Percentiles rank a stretch among this genome's conserved stretches.
Evolutionary conservation across 192 early-diverging fungal genomes (phyloP).

Genomic region (Backusella australiensis): DNA sequence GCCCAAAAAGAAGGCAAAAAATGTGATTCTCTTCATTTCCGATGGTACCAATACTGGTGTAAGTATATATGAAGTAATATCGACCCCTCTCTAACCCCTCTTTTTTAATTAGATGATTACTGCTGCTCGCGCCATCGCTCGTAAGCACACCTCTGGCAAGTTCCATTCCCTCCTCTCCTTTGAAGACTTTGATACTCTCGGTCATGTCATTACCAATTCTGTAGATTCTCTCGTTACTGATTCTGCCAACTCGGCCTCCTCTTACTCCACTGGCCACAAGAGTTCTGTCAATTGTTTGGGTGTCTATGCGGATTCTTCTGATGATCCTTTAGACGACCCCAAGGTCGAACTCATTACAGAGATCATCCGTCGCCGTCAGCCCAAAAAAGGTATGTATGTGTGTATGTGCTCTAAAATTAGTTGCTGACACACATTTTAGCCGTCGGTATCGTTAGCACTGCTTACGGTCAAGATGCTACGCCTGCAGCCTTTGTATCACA

Average conservation of each 20-base stretch:
- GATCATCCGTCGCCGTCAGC: constrained; percentile 55
- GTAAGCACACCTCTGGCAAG: constrained; percentile 57
- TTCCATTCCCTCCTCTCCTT: constrained; percentile 40
- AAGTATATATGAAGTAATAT: background rate
- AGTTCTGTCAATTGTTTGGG: constrained; percentile 51
- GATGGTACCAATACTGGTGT: constrained; percentile 58
- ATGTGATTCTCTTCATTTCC: constrained; percentile 62
- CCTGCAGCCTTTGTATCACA: constrained; percentile 62
- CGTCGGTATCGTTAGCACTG: constrained; percentile 66
- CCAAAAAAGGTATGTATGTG: constrained; percentile 38
- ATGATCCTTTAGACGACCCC: constrained; percentile 57
- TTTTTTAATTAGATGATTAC: constrained; percentile 46
- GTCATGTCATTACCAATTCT: constrained; percentile 59
- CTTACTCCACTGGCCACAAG: constrained; percentile 66
- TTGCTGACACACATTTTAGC: constrained; percentile 25
- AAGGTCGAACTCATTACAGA: constrained; percentile 61
- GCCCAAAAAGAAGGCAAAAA: constrained; percentile 56
- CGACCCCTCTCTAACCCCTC: background rate
- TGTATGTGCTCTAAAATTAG: background rate
- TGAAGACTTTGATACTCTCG: constrained; percentile 51
- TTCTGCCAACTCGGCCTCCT: constrained; percentile 67
- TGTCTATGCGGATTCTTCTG: constrained; percentile 63
- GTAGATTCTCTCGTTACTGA: constrained; percentile 64
- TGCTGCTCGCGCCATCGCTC: constrained; percentile 58
- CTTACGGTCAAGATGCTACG: constrained; percentile 53